These are phyloP conservation scores for Trichoderma asperelloides DNA, from an alignment of 495 filamentous ascomycete species.

Conservation along the genomic window DNA sequence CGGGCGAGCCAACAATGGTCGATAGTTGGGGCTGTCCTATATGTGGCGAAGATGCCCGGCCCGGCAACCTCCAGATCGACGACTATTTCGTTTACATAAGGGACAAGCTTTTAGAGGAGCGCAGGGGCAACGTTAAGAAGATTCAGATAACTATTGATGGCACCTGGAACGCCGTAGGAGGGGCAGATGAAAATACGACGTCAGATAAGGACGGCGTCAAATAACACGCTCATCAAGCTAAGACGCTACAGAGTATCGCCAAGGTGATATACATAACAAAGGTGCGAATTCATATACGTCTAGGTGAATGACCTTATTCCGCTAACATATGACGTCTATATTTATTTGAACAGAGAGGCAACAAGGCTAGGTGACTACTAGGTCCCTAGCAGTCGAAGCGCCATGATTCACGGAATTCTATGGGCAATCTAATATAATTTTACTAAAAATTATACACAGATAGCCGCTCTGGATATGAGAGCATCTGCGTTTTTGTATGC, in stretches of 20 bases:
- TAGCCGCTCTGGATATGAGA: no score
- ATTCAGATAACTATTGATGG: slow-evolving; percentile 51
- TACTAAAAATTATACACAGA: no score
- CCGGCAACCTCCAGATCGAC: slow-evolving; percentile 58
- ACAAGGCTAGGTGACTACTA: no score
- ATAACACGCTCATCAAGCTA: not conserved
- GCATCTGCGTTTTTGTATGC: no score
- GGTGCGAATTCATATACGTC: slow-evolving; percentile 9
- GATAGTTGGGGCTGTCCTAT: slow-evolving; percentile 80
- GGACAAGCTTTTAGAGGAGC: slow-evolving; percentile 32
- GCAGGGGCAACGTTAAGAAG: slow-evolving; percentile 40
- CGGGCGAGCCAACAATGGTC: slow-evolving; percentile 42
- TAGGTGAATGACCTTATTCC: not conserved
- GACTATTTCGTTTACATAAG: slow-evolving; percentile 57
- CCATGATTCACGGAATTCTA: no score
- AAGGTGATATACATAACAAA: no score
- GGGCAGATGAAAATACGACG: slow-evolving; percentile 20
- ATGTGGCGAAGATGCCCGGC: slow-evolving; percentile 65
- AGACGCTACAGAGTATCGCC: not conserved
- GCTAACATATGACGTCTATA: no score
- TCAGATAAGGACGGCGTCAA: slow-evolving; percentile 11
- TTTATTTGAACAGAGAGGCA: no score
- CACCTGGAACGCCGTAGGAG: slow-evolving; percentile 41
- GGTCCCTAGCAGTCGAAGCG: no score
- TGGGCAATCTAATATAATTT: no score